Base-by-base conservation (phyloP, 139 green algal genomes). In the Zygnema cylindricum region DNA sequence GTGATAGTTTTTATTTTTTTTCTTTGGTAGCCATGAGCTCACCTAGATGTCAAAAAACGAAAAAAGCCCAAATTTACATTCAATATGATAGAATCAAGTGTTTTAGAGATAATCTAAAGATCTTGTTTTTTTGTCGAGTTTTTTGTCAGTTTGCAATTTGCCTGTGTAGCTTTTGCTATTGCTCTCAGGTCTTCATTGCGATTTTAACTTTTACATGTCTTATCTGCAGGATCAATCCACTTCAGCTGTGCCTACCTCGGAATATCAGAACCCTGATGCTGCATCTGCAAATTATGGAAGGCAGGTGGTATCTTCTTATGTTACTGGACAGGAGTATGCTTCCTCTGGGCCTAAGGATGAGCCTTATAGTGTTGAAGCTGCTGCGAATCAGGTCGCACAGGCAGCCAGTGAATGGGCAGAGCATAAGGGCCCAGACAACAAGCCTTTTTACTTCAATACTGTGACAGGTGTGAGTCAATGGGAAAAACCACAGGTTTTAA, bases 401-500 rank as follows among this genome's bases (percentile, higher is more conserved):
- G 57, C n/a, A 1, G 33, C n/a, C 38, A 69, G 38, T 3, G 81
- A 87, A 2, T 87, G 81, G 81, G 25, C 69, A 2, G 81, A 87
- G 81, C 81, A 87, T 32, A 85, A 43, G 57, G 40, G 57, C 1
- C 81, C 81, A 2, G 81, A 87, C 81, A 69, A 69, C n/a, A 82
- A 43, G 35, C 25, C 33, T 2, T 87, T 87, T 69, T 87, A 87
- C 81, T 82, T 69, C 81, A 83, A 82, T 55, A 79, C 30, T 33
- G 69, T 85, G 57, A 82, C 38, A 2, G 38, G 40, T 38, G n/a
- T 87, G 2, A 83, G 32, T 2, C 81, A 87, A 69, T 87, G 81
- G 81, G 81, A 87, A 55, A 81, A 21, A 32, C 81, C 81, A 2
- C 38, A 57, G 30, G 57, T 35, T 1, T 3, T 82, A 1, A 33